A percentile compares a stretch with the other conserved stretches of the same genome.
These are phyloP conservation scores for Phialophora chinensis DNA, from an alignment of 2,329 filamentous ascomycete species.

Conservation along the genomic window DNA sequence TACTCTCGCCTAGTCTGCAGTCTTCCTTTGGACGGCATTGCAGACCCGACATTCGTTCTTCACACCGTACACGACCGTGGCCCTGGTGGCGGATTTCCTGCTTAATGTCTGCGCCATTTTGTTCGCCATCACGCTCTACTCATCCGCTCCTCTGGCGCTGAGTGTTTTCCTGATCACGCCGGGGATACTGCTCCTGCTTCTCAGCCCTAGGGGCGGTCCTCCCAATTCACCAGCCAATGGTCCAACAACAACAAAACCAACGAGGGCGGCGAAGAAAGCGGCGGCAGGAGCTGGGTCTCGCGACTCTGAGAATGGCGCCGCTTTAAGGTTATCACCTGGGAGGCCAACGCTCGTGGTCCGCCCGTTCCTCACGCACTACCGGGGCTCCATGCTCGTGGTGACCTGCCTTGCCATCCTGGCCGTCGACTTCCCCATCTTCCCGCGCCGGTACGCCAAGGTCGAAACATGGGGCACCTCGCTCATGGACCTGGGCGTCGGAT, in stretches of 20 bases:
- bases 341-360: slow-evolving; percentile 60
- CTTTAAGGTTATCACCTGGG: neutral
- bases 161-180: slow-evolving; percentile 76
- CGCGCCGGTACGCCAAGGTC: slow-evolving; percentile 92
- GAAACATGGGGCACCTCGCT: slow-evolving; percentile 99
- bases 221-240: slow-evolving; percentile 12
- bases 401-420: slow-evolving; percentile 94
- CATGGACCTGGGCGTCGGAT: slow-evolving; percentile 97
- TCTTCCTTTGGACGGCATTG: slow-evolving; percentile 85
- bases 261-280: slow-evolving; percentile 11
- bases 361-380: slow-evolving; percentile 90
- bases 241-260: neutral
- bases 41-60: slow-evolving; percentile 87
- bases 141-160: slow-evolving; percentile 74
- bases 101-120: slow-evolving; percentile 84
- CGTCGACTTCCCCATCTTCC: slow-evolving; percentile 93
- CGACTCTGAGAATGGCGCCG: neutral
- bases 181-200: slow-evolving; percentile 62
- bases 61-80: slow-evolving; percentile 71
- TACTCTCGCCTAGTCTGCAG: slow-evolving; percentile 66
- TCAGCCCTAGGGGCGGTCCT: slow-evolving; percentile 19
- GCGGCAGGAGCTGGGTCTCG: slow-evolving; percentile 19
- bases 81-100: slow-evolving; percentile 79
- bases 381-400: slow-evolving; percentile 86
- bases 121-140: slow-evolving; percentile 85